phyloP scores from a whole-genome alignment of 305 asterid genomes.

The Fraxinus dipetala region DNA sequence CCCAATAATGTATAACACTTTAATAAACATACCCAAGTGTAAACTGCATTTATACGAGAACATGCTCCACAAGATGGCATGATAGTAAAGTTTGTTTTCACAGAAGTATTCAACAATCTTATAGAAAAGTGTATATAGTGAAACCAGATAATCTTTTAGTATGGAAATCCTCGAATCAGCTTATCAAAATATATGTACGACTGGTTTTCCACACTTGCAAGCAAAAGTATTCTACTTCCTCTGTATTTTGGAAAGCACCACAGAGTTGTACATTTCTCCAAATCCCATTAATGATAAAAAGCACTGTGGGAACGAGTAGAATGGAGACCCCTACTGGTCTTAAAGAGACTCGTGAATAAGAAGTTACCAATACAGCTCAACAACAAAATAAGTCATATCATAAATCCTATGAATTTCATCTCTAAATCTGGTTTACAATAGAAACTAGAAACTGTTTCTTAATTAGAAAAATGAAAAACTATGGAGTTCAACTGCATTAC shows the following conservation, averaged over 20 bases:
- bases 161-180: not conserved
- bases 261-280: not conserved
- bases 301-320: not conserved
- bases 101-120: not conserved
- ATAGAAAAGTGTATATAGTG: not conserved
- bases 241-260: not conserved
- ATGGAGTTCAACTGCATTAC: constrained; percentile 38
- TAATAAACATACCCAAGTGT: not conserved
- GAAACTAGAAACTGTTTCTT: not conserved
- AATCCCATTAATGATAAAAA: not conserved
- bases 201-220: not conserved
- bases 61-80: not conserved
- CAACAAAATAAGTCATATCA: not conserved
- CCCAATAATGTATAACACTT: not conserved
- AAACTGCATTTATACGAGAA: not conserved
- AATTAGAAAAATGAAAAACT: constrained; percentile 9
- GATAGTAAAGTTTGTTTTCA: not conserved
- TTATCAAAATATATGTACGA: not conserved
- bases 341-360: not conserved
- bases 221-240: not conserved
- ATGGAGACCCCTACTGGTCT: not conserved
- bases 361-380: not conserved
- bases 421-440: not conserved
- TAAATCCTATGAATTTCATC: not conserved
- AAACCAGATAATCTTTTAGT: not conserved